phyloP scores from a whole-genome alignment of 1,284 basidiomycete genomes.

The Pseudozyma thailandica region DNA sequence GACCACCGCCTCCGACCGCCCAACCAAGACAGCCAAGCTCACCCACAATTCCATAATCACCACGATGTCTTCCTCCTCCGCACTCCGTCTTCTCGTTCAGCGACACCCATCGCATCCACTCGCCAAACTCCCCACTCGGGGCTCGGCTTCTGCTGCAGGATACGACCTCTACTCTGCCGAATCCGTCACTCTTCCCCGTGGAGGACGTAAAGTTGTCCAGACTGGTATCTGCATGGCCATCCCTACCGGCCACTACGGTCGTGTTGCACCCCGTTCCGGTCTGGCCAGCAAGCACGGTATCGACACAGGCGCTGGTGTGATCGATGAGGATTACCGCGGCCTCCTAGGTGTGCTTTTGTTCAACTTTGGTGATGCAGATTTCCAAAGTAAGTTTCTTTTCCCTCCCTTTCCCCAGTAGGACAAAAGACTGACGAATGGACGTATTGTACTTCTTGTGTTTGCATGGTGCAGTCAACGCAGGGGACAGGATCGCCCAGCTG shows the following conservation, averaged over 20 bases:
- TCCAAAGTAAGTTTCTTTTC: constrained; percentile 75
- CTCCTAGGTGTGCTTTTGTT: constrained; percentile 92
- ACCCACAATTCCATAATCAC: constrained; percentile 16
- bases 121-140: constrained; percentile 86
- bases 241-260: constrained; percentile 90
- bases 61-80: constrained; percentile 13
- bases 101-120: constrained; percentile 77
- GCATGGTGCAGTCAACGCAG: constrained; percentile 77
- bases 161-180: constrained; percentile 90
- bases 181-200: constrained; percentile 39
- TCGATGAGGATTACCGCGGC: constrained; percentile 96
- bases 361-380: constrained; percentile 85
- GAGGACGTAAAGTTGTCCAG: constrained; percentile 86
- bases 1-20: constrained; percentile 11
- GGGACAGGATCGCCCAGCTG: constrained; percentile 92
- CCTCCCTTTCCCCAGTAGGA: background rate
- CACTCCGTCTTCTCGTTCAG: constrained; percentile 79
- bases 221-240: constrained; percentile 93
- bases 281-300: constrained; percentile 96
- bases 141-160: constrained; percentile 85
- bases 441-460: background rate
- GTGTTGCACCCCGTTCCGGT: constrained; percentile 92
- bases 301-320: constrained; percentile 93
- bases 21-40: constrained; percentile 25
- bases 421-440: background rate